A percentile compares a stretch with the other conserved stretches of the same genome.
Conservation (phyloP, 257 asterid species). For the Capsicum rhomboideum region DNA sequence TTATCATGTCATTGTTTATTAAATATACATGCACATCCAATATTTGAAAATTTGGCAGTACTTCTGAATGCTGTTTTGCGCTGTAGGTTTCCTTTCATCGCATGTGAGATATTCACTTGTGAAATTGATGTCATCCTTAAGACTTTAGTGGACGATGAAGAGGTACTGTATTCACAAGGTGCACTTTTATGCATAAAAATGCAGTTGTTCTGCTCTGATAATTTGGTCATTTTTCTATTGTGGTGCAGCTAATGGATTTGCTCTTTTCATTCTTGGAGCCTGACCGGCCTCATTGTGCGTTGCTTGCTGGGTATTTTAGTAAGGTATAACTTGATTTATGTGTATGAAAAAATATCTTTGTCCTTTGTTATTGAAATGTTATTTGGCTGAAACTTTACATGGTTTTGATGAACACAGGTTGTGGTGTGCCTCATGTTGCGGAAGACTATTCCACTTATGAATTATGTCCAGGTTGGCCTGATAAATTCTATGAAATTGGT, state of each 20-base stretch:
- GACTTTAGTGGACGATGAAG: slow-evolving; percentile 92
- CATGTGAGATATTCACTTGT: slow-evolving; percentile 94
- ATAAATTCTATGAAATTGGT: neutral
- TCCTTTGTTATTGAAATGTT: neutral
- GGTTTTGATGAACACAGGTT: slow-evolving; percentile 50
- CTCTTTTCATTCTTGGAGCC: slow-evolving; percentile 96
- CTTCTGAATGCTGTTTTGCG: slow-evolving; percentile 1
- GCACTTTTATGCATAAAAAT: neutral
- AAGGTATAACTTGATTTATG: slow-evolving; percentile 44
- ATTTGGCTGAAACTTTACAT: slow-evolving; percentile 14
- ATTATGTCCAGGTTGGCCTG: slow-evolving; percentile 72
- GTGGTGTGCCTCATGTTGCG: slow-evolving; percentile 90
- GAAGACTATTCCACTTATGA: slow-evolving; percentile 81
- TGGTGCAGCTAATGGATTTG: slow-evolving; percentile 75
- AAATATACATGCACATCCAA: neutral
- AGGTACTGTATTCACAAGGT: slow-evolving; percentile 35
- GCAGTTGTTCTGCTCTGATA: slow-evolving; percentile 6
- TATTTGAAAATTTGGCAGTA: slow-evolving; percentile 2
- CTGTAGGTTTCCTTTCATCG: slow-evolving; percentile 89
- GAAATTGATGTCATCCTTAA: slow-evolving; percentile 96
- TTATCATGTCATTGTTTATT: neutral
- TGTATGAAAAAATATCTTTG: neutral
- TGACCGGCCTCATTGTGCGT: slow-evolving; percentile 72
- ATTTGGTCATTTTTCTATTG: slow-evolving; percentile 4
- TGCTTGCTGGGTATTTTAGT: slow-evolving; percentile 95